phyloP scores from a whole-genome alignment of 2,329 filamentous ascomycete genomes.

The Thelonectria olida region DNA sequence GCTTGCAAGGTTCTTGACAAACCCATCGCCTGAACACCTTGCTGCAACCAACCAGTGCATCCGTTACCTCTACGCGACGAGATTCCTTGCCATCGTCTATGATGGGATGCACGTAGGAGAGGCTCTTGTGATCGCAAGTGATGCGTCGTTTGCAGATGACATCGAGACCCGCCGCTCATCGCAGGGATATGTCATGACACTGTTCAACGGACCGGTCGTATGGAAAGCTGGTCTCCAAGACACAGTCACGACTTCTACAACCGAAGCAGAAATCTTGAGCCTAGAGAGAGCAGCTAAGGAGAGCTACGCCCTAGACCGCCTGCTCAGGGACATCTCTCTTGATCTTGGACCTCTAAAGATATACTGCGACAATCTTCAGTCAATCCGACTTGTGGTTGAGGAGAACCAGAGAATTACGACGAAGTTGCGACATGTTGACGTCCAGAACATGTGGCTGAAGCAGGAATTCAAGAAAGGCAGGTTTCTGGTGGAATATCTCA shows the following conservation, averaged over 20 bases:
- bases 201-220: not conserved
- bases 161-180: not conserved
- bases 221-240: not conserved
- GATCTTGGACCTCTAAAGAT: not conserved
- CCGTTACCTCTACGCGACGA: conserved; percentile 4
- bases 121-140: not conserved
- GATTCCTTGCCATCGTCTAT: conserved; percentile 1
- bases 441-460: conserved; percentile 5
- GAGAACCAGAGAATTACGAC: conserved; percentile 3
- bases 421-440: conserved; percentile 9
- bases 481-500: not conserved
- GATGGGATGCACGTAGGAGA: not conserved
- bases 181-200: not conserved
- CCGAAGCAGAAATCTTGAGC: not conserved
- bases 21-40: not conserved
- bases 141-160: conserved; percentile 5
- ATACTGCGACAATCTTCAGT: conserved; percentile 6
- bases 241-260: conserved; percentile 1
- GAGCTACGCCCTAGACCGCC: not conserved
- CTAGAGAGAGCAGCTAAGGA: conserved; percentile 1
- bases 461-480: not conserved
- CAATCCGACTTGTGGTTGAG: conserved; percentile 5
- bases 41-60: not conserved
- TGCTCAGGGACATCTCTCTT: conserved; percentile 3
- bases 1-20: conserved; percentile 2